Evolutionary conservation across 495 filamentous ascomycete genomes (phyloP), one percentile per base, ranked within the genome.

Genomic region (Clohesyomyces aquaticus): DNA sequence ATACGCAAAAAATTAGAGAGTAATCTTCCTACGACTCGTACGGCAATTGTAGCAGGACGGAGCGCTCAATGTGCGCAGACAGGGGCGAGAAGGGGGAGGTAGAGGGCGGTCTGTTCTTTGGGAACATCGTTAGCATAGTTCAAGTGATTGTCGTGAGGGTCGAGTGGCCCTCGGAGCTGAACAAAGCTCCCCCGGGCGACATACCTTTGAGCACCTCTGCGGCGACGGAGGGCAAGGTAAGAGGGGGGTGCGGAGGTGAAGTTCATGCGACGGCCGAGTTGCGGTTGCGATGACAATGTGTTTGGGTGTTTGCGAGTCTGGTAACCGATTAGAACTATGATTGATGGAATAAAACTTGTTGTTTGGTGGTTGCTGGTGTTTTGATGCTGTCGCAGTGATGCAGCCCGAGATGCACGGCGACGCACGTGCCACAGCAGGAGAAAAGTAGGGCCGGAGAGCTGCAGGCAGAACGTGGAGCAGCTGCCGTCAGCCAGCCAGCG

Each of bases 161-260:
- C n/a, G n/a, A n/a, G n/a, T n/a, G n/a, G n/a, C n/a, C n/a, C n/a
- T n/a, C n/a, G n/a, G n/a, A n/a, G n/a, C n/a, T n/a, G n/a, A n/a
- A n/a, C n/a, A n/a, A n/a, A n/a, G n/a, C n/a, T n/a, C n/a, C n/a
- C n/a, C n/a, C 9, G 57, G 32, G 26, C n/a, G 28, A 26, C 59
- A 49, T 32, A 54, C 59, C 21, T 54, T n/a, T 50, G 59, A 55
- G 59, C 48, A 62, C 59, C 59, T 38, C 41, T 55, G 60, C 60
- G 53, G 52, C 41, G 42, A 23, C 41, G 18, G 53, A 56, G 26
- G 43, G 50, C 8, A 19, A 48, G 48, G 14, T 22, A 42, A 32
- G 19, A 21, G 35, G 48, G 28, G 42, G 50, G 18, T 41, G 38
- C 46, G 52, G 52, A 27, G 25, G 51, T n/a, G 43, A 47, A 54